Evolutionary conservation across 1,139 yeast species (phyloP), one percentile per base, ranked within the genome.

Genomic region (Lodderomyces jiufengensis): DNA sequence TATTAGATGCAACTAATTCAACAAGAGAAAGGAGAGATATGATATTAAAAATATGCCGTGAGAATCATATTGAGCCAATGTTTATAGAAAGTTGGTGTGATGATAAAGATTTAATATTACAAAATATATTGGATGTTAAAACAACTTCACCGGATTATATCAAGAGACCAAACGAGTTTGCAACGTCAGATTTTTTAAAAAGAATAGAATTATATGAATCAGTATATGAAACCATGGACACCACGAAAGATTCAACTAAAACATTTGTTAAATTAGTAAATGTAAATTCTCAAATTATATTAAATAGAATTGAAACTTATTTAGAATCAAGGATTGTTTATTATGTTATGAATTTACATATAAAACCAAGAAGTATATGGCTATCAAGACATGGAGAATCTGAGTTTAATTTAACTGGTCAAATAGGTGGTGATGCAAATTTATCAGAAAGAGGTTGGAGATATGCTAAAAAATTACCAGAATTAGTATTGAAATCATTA

Each of bases 371-470:
- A 48, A 76, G 83, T 45, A 88, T 92, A 44, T 92, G 95, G 90
- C 70, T 92, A 37, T 85, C 95, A 33, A 76, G 98, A 49, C 98
- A 92, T 52, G 98, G 98, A 24, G 98, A 92, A 63, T 84, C 95
- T 2, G 82, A 80, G 56, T 92, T 82, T 65, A 92, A 92, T 57
- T 72, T 92, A 46, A 88, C 92, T 33, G 97, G 97, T 24, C 88
- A 88, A 61, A 84, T 92, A 45, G 98, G 98, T 21, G 98, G 98
- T 18, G 97, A 92, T 63, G 87, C 97, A 3, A 76, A 83, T 50
- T 69, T 92, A 40, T 81, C 94, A 29, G 84, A 82, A 43, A 73
- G 98, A 34, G 98, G 98, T 6, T 74, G 84, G 65, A 66, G 82
- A 51, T 92, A 92, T 55, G 95, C 97, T 5, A 66, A 74, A 38